Percentiles rank a stretch among this genome's conserved stretches.
These are phyloP conservation scores for Scheffersomyces parashehatae DNA, from an alignment of 1,139 yeast species.

Conservation along the genomic window DNA sequence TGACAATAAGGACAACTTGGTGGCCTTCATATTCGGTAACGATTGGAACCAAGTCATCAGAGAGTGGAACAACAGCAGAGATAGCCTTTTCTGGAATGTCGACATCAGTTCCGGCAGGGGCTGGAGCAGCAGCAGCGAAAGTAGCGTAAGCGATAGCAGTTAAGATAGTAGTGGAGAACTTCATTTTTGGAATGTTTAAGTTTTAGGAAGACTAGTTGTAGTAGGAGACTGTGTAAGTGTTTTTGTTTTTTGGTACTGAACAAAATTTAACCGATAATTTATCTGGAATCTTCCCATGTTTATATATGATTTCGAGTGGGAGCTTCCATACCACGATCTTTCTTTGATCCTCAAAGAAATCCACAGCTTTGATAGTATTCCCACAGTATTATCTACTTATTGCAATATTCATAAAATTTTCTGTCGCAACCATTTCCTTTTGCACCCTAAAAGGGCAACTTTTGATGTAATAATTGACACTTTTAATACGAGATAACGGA, in stretches of 20 bases:
- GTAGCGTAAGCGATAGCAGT: constrained; percentile 11
- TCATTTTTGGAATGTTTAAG: constrained; percentile 8
- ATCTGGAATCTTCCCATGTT: no score
- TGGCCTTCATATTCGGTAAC: constrained; percentile 16
- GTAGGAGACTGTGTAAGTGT: no score
- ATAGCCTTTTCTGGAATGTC: constrained; percentile 18
- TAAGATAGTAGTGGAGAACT: constrained; percentile 12
- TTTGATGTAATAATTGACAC: background rate
- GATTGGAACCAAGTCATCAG: constrained; percentile 16
- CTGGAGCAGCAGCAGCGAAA: constrained; percentile 13
- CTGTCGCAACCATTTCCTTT: constrained; percentile 6
- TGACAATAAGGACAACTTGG: constrained; percentile 16
- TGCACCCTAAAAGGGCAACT: constrained; percentile 8
- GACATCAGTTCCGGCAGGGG: constrained; percentile 6
- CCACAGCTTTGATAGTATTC: no score
- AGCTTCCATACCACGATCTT: no score
- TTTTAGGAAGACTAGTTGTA: no score
- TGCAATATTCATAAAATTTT: background rate
- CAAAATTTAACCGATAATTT: no score
- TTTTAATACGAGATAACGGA: no score
- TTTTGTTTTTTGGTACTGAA: no score
- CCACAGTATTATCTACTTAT: no score
- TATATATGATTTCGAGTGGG: no score
- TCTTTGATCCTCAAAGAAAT: no score
- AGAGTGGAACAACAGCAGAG: constrained; percentile 9